Evolutionary conservation across 2,329 filamentous ascomycete genomes (phyloP).

Genomic region (Catunica adiposa): DNA sequence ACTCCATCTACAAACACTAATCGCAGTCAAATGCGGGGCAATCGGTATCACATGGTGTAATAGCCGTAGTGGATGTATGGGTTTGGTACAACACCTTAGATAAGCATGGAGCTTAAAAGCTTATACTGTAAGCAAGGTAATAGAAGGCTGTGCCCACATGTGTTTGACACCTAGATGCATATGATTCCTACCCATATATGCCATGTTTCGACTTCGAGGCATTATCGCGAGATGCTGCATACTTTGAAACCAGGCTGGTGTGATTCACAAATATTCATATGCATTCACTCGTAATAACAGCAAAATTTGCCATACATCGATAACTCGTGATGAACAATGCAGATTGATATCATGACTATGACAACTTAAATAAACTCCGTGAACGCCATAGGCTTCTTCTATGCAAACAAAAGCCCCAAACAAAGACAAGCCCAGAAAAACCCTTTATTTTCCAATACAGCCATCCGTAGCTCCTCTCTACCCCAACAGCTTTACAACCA

Average conservation of each 20-base stretch:
- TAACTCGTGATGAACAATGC: too few relatives aligned
- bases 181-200: background rate
- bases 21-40: too few relatives aligned
- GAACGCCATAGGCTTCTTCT: background rate
- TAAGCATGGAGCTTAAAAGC: background rate
- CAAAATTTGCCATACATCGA: background rate
- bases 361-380: background rate
- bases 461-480: background rate
- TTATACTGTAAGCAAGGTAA: background rate
- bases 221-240: too few relatives aligned
- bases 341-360: too few relatives aligned
- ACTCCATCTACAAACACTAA: too few relatives aligned
- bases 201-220: background rate
- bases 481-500: conserved; percentile 44
- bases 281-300: background rate
- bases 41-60: too few relatives aligned
- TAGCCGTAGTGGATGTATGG: too few relatives aligned
- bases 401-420: too few relatives aligned
- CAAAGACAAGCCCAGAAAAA: background rate
- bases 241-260: too few relatives aligned
- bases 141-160: background rate
- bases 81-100: background rate
- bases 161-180: background rate
- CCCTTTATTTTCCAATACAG: background rate
- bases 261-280: background rate